Base-by-base conservation (phyloP, 108 stramenopile genomes). In the Cyclotella cryptica region DNA sequence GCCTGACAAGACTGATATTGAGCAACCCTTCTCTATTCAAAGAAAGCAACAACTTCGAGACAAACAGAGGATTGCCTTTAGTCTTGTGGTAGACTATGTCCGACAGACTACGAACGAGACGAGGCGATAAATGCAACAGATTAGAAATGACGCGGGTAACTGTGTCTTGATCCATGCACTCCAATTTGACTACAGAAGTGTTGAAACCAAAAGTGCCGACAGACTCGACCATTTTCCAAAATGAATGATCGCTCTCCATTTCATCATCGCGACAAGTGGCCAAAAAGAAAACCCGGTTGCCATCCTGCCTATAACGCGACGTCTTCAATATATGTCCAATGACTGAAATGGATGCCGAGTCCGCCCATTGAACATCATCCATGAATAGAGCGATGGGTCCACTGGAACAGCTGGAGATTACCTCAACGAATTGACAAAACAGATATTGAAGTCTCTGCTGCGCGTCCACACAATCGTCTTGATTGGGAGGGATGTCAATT, bases 301-400 rank as follows among this genome's bases (percentile, higher is more conserved):
- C n/a, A 19, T 54, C 11, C 24, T 17, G 11, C 22, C n/a, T n/a
- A n/a, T 26, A 19, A 2, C 24, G 21, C 27, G 35, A 18, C 8
- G 53, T 54, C 43, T 64, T 21, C 45, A 79, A 19, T n/a, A 79
- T 7, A 24, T 59, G 77, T 14, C 43, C 26, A 0, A 75, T 65
- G 45, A 75, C 22, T 13, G 74, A 27, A 43, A 66, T 43, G 24
- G 74, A 66, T 15, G 52, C 52, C 10, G 10, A 22, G 28, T 79
- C 78, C 3, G 72, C 62, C 78, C 78, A 79, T 42, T 79, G 78
- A 7, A 72, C 22, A 66, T 79, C 72, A 30, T 79, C 78, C 15
- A 79, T 14, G 41, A 79, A 79, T 5, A 77, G 46, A 13, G 46
- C 52, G 27, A 77, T 13, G 8, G 60, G 28, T 13, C 9, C 44